phyloP scores from a whole-genome alignment of 257 asterid genomes.

The Anisodus acutangulus region DNA sequence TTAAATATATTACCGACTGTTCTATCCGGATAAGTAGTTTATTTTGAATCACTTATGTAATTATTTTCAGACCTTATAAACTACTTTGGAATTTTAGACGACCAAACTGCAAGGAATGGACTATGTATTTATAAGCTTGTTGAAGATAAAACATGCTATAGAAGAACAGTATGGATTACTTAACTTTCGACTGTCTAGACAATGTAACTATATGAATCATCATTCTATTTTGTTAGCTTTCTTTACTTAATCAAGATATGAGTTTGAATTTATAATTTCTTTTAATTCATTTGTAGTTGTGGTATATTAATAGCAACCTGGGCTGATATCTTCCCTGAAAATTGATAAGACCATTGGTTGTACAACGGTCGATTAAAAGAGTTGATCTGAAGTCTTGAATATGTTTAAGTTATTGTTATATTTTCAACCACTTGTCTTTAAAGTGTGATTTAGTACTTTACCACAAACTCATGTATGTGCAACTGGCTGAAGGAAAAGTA shows the following conservation, averaged over 20 bases:
- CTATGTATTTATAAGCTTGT: background rate
- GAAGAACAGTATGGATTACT: background rate
- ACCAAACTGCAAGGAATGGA: background rate
- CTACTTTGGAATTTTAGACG: background rate
- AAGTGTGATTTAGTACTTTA: background rate
- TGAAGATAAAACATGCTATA: background rate
- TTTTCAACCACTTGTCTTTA: background rate
- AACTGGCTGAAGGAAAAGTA: background rate
- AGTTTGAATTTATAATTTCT: background rate
- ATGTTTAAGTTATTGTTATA: background rate
- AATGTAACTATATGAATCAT: background rate
- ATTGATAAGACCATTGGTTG: background rate
- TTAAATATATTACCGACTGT: background rate
- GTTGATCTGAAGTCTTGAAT: background rate
- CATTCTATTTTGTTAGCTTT: background rate
- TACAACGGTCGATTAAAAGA: background rate
- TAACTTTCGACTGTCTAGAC: background rate
- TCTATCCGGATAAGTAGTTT: background rate
- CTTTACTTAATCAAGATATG: background rate
- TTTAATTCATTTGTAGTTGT: background rate
- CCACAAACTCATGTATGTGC: background rate
- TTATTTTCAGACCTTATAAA: background rate
- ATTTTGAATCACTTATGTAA: background rate
- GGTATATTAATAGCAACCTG: background rate
- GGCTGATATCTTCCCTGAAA: background rate